Evolutionary conservation across 495 filamentous ascomycete genomes (phyloP), one percentile per base, ranked within the genome.

Genomic region (Talaromyces nanjingensis): DNA sequence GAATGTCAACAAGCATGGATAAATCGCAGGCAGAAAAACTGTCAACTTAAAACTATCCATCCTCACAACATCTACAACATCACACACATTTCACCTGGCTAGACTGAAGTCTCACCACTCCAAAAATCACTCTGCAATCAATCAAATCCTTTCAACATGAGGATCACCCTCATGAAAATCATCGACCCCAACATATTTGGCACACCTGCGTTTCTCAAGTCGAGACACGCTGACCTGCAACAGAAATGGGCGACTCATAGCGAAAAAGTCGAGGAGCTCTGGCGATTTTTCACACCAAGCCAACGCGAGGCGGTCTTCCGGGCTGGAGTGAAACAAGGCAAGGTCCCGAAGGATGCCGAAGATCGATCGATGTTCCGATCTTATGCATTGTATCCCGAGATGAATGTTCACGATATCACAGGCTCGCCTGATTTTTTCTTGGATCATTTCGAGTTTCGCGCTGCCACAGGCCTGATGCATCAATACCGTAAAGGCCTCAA

Each of bases 351-450:
- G 20, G 11, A 34, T 25, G 18, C 57, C 16, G 5, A 34, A 24
- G 57, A 59, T 25, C 14, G 16, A 25, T 59, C 57, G 34, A 11
- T 73, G 29, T 74, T 70, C 2, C 66, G 68, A 20, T 57, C 72
- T 2, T 67, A 45, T 63, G 71, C 70, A 12, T 3, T 77, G 14
- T 59, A 72, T 0, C 74, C 74, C 0, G 79, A 79, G 59, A 74
- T 68, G 67, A 79, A 80, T 56, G 63, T 79, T 25, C 70, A 63
- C 1, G 74, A 80, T 47, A 62, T 79, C 24, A 62, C 73, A 1
- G 58, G 64, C 1, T 66, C 57, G 11, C 70, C 76, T 1, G 71
- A 77, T 25, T 66, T 64, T 20, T 56, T 77, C 14, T 66, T 79
- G 9, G 57, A 68, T 56, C 60, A 72, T 6, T 58, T 77, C 7